Evolutionary conservation across 2,329 filamentous ascomycete genomes (phyloP).

Genomic region (Fusarium fracticaudum): DNA sequence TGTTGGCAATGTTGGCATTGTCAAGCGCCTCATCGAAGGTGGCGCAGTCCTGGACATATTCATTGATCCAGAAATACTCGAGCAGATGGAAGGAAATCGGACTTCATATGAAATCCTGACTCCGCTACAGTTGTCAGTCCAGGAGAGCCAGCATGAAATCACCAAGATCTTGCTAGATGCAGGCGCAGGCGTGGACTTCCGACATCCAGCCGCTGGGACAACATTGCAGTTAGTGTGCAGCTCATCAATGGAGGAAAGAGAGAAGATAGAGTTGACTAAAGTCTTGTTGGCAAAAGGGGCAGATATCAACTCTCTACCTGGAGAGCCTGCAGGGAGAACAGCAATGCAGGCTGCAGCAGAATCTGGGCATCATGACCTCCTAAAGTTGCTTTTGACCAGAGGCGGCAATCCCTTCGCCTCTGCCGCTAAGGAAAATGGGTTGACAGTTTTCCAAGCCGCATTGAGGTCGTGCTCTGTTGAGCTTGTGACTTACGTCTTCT

Average conservation of each 20-base stretch:
- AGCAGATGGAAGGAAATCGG: too few species aligned
- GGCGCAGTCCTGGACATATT: not conserved
- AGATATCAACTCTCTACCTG: not conserved
- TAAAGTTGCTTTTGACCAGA: fast-evolving
- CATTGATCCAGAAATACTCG: not conserved
- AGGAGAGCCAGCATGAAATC: fast-evolving
- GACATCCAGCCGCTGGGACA: not conserved
- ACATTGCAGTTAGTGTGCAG: not conserved
- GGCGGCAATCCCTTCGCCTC: not conserved
- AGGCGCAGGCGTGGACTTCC: not conserved
- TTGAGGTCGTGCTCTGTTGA: not conserved
- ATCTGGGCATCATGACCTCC: not conserved
- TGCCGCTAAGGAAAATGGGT: fast-evolving
- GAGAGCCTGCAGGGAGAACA: not conserved
- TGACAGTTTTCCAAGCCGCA: not conserved
- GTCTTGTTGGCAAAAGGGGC: not conserved
- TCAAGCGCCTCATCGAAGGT: not conserved
- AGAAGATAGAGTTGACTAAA: not conserved
- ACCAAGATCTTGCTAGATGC: not conserved
- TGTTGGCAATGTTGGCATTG: fast-evolving
- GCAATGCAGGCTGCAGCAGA: not conserved
- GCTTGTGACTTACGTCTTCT: not conserved
- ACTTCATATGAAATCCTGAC: fast-evolving
- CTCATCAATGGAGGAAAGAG: fast-evolving
- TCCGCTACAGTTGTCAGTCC: not conserved